A percentile compares a stretch with the other conserved stretches of the same genome.
These are phyloP conservation scores for Nadsonia fulvescens DNA, from an alignment of 805 yeast genomes.

Conservation along the genomic window DNA sequence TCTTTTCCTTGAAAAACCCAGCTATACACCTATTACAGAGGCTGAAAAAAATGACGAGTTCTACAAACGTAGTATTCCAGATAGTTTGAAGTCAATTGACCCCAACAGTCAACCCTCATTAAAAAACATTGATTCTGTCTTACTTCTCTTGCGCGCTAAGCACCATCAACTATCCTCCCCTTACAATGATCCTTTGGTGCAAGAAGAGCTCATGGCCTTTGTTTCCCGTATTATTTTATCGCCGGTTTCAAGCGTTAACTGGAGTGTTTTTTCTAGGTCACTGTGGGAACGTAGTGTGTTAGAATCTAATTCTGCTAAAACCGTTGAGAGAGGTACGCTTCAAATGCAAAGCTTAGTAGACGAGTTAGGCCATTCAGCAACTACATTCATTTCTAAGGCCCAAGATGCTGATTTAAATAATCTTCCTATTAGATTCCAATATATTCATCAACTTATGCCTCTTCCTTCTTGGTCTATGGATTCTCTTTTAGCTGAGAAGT, in stretches of 20 bases:
- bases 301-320: constrained; percentile 64
- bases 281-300: constrained; percentile 79
- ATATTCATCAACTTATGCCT: constrained; percentile 56
- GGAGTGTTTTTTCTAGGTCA: constrained; percentile 65
- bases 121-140: constrained; percentile 52
- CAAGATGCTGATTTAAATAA: constrained; percentile 18
- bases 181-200: constrained; percentile 46
- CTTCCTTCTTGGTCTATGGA: constrained; percentile 80
- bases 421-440: constrained; percentile 40
- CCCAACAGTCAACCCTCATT: constrained; percentile 71
- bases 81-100: constrained; percentile 28
- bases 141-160: constrained; percentile 49
- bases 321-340: constrained; percentile 83
- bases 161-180: constrained; percentile 57
- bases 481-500: constrained; percentile 63
- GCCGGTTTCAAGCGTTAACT: constrained; percentile 33
- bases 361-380: constrained; percentile 53
- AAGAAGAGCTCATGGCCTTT: constrained; percentile 68
- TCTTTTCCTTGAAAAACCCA: constrained; percentile 54
- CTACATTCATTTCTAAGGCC: constrained; percentile 23
- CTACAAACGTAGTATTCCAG: constrained; percentile 20
- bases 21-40: constrained; percentile 24
- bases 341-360: constrained; percentile 88
- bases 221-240: constrained; percentile 51
- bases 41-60: constrained; percentile 2